Evolutionary conservation across 148 eudicot species (phyloP).

Genomic region (Pouteria glomerata): DNA sequence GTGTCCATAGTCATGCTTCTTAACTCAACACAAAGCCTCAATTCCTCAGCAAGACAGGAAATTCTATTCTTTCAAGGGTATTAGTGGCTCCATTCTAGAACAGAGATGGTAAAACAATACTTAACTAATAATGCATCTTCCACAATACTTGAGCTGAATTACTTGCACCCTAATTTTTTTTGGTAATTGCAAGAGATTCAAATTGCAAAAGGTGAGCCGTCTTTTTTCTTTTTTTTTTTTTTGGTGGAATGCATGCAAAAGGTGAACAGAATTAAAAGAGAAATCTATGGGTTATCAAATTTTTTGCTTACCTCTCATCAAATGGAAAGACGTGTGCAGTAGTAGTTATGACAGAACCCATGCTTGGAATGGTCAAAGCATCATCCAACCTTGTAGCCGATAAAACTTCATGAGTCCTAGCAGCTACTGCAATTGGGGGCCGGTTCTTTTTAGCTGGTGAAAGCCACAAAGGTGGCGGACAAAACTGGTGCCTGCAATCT

Average conservation of each 20-base stretch:
- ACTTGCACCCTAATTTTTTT: background rate
- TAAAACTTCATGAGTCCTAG: conserved; percentile 75
- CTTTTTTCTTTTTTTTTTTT: too few species aligned
- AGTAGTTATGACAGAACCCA: conserved; percentile 67
- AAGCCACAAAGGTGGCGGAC: conserved; percentile 87
- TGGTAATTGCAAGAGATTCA: background rate
- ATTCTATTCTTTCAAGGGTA: background rate
- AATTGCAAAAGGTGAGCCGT: background rate
- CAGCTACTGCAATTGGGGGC: conserved; percentile 91
- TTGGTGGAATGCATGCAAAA: background rate
- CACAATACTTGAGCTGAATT: background rate
- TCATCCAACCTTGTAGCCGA: conserved; percentile 54
- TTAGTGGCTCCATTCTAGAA: background rate
- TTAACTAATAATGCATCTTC: background rate
- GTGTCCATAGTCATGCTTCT: too few species aligned
- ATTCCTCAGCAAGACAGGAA: background rate
- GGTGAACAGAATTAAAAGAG: background rate
- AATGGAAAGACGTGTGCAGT: conserved; percentile 91
- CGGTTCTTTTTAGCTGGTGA: conserved; percentile 76
- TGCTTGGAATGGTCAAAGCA: conserved; percentile 39
- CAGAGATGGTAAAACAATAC: background rate
- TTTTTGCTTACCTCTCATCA: conserved; percentile 68
- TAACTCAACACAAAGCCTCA: background rate
- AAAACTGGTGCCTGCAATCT: conserved; percentile 88
- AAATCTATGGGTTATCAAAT: conserved; percentile 2